These are phyloP conservation scores for Epichloe scottii DNA, from an alignment of 2,329 filamentous ascomycete genomes.

Conservation along the genomic window DNA sequence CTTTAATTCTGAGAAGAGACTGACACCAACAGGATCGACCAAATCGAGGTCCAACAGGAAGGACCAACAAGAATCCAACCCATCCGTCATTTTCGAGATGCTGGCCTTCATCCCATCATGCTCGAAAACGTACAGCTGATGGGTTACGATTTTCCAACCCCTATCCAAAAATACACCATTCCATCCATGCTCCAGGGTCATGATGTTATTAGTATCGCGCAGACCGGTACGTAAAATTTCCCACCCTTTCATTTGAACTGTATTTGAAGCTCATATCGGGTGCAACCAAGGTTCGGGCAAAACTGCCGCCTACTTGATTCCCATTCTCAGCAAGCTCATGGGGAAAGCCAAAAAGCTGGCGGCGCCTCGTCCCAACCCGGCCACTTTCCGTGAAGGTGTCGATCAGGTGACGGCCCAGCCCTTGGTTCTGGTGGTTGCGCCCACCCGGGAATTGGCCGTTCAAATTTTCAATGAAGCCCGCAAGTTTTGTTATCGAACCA, in stretches of 20 bases:
- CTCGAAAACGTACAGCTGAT: slow-evolving; percentile 62
- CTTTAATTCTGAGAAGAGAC: neutral
- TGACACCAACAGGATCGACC: slow-evolving; percentile 31
- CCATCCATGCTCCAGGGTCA: slow-evolving; percentile 64
- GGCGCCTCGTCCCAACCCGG: slow-evolving; percentile 59
- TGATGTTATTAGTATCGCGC: slow-evolving; percentile 80
- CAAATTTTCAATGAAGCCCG: slow-evolving; percentile 94
- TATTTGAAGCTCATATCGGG: neutral
- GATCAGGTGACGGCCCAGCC: slow-evolving; percentile 63
- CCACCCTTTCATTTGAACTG: neutral
- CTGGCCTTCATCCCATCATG: slow-evolving; percentile 77
- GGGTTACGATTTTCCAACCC: slow-evolving; percentile 62
- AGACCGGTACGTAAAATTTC: slow-evolving; percentile 58
- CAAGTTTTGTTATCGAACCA: slow-evolving; percentile 85
- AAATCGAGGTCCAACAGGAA: slow-evolving; percentile 45
- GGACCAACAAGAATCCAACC: slow-evolving; percentile 38
- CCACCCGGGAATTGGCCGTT: slow-evolving; percentile 79
- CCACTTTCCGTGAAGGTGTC: slow-evolving; percentile 36
- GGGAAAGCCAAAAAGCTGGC: slow-evolving; percentile 85
- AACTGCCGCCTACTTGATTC: slow-evolving; percentile 84
- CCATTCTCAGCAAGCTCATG: slow-evolving; percentile 83
- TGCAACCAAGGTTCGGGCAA: slow-evolving; percentile 69
- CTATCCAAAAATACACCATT: slow-evolving; percentile 76
- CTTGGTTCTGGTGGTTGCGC: slow-evolving; percentile 71
- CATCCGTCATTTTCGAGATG: slow-evolving; percentile 52